phyloP scores from a whole-genome alignment of 768 basidiomycete genomes.

The Tulasnella sp. region DNA sequence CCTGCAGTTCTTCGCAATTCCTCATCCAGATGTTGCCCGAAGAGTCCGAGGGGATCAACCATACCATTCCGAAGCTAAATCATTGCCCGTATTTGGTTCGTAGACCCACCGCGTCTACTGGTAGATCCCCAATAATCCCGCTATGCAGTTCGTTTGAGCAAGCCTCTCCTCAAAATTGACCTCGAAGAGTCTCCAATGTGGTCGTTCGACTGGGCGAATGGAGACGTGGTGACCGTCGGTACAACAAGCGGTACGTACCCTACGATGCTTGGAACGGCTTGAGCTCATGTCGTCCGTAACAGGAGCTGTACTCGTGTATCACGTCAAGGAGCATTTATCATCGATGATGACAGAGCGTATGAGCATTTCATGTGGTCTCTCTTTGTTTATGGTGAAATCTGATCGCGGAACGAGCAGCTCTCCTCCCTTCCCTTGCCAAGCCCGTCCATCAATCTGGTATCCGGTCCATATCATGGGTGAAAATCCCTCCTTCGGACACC shows the following conservation, averaged over 20 bases:
- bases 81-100: neutral
- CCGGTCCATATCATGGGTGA: constrained; percentile 63
- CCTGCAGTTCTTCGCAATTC: constrained; percentile 64
- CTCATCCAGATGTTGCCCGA: constrained; percentile 53
- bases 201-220: constrained; percentile 84
- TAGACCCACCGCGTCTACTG: neutral
- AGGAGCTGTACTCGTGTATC: constrained; percentile 29
- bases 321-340: constrained; percentile 22
- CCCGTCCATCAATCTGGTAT: constrained; percentile 70
- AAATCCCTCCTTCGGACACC: constrained; percentile 38
- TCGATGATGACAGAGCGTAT: neutral
- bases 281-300: neutral
- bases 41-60: neutral
- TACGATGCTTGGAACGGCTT: neutral
- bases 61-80: constrained; percentile 18
- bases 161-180: constrained; percentile 62
- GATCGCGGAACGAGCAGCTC: constrained; percentile 29
- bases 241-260: constrained; percentile 60
- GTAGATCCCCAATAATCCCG: neutral
- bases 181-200: constrained; percentile 66
- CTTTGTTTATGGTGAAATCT: neutral
- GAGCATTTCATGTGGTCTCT: neutral
- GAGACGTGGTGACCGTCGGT: constrained; percentile 69
- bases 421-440: constrained; percentile 54
- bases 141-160: constrained; percentile 40